Evolutionary conservation across 2,329 filamentous ascomycete species (phyloP).

Genomic region (Trichoderma atroviride): DNA sequence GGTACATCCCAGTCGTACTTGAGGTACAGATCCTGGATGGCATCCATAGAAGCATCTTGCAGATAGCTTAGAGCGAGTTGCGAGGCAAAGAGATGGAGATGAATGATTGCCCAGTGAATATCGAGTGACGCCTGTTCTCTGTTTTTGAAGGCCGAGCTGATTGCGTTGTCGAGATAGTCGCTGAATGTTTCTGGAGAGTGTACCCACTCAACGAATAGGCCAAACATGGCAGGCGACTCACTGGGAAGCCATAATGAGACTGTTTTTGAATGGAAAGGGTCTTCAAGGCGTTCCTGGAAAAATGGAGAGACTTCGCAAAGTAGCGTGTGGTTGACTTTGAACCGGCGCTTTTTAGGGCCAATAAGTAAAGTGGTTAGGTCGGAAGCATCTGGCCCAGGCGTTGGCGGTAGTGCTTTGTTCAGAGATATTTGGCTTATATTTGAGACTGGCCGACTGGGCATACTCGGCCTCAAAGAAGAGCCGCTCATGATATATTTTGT

Average conservation of each 20-base stretch:
- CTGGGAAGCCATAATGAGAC: slow-evolving; percentile 47
- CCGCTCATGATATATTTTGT: neutral
- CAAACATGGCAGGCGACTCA: slow-evolving; percentile 56
- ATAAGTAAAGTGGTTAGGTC: slow-evolving; percentile 45
- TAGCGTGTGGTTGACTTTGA: slow-evolving; percentile 48
- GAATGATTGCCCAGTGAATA: slow-evolving; percentile 59
- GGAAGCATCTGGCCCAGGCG: slow-evolving; percentile 26
- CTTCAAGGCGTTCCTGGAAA: slow-evolving; percentile 51
- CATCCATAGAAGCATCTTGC: slow-evolving; percentile 61
- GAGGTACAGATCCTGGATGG: slow-evolving; percentile 61
- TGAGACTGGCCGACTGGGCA: slow-evolving; percentile 12
- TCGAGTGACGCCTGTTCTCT: slow-evolving; percentile 39
- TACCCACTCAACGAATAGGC: slow-evolving; percentile 57
- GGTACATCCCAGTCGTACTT: slow-evolving; percentile 61
- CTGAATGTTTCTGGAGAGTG: slow-evolving; percentile 49
- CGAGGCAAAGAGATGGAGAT: slow-evolving; percentile 60
- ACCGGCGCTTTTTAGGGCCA: slow-evolving; percentile 46
- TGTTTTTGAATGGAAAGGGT: slow-evolving; percentile 35
- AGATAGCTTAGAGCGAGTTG: slow-evolving; percentile 52
- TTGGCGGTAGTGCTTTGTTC: slow-evolving; percentile 33
- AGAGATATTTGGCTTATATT: slow-evolving; percentile 18
- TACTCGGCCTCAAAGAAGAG: neutral
- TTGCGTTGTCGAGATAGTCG: slow-evolving; percentile 47
- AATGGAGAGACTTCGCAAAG: slow-evolving; percentile 52
- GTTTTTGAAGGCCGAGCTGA: slow-evolving; percentile 38